These are phyloP conservation scores for Cerrena zonata DNA, from an alignment of 1,284 basidiomycete genomes.

Conservation along the genomic window DNA sequence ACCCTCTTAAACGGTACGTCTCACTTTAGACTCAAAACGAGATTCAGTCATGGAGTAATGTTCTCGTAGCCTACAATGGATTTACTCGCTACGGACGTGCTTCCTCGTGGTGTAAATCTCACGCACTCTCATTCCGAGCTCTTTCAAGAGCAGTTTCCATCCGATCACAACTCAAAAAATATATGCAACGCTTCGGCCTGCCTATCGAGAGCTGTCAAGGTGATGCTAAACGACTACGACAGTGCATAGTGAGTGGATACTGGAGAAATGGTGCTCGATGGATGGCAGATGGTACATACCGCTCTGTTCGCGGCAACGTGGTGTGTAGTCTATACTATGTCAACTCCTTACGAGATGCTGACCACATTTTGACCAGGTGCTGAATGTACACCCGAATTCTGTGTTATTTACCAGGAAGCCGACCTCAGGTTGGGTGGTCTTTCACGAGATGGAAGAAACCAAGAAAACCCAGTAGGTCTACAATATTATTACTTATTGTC, in stretches of 20 bases:
- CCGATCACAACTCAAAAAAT: conserved; percentile 86
- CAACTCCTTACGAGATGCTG: background rate
- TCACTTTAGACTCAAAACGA: no score
- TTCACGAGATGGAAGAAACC: conserved; percentile 93
- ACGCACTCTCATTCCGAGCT: conserved; percentile 86
- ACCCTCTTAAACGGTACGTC: conserved; percentile 80
- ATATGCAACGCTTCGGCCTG: conserved; percentile 81
- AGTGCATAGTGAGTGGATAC: conserved; percentile 87
- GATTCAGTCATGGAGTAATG: no score
- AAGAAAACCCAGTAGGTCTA: conserved; percentile 83
- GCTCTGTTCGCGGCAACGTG: conserved; percentile 75
- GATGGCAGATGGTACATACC: conserved; percentile 85
- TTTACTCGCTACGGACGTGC: conserved; percentile 80
- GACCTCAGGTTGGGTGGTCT: conserved; percentile 86
- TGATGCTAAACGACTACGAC: conserved; percentile 71
- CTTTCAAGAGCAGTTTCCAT: conserved; percentile 90
- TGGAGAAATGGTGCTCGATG: conserved; percentile 90
- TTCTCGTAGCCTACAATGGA: conserved; percentile 76
- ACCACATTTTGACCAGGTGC: conserved; percentile 42
- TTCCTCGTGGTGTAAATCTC: conserved; percentile 86
- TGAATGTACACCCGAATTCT: conserved; percentile 90
- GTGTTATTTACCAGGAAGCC: conserved; percentile 92
- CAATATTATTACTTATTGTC: background rate
- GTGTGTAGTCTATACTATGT: conserved; percentile 41
- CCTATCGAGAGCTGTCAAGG: conserved; percentile 78